Percentiles rank a stretch among this genome's conserved stretches.
These are phyloP conservation scores for Wickerhamomyces sydowiorum DNA, from an alignment of 805 yeast species.

Conservation along the genomic window DNA sequence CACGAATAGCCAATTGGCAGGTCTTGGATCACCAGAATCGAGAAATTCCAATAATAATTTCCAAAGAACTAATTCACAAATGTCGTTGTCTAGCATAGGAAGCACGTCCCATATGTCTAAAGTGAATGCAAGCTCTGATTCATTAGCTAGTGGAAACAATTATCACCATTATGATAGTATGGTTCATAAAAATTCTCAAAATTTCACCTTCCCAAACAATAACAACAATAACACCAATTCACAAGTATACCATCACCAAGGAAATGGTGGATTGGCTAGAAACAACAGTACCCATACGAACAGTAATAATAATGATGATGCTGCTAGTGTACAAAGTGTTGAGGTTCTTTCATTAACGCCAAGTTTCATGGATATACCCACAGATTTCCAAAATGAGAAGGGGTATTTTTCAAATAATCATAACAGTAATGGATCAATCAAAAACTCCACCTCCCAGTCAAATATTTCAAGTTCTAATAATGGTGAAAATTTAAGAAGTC, in stretches of 20 bases:
- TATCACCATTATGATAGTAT: conserved; percentile 15
- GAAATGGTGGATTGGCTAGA: background rate
- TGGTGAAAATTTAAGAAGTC: background rate
- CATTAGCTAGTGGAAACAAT: conserved; percentile 4
- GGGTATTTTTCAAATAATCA: background rate
- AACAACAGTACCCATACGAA: background rate
- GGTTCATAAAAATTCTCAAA: conserved; percentile 9
- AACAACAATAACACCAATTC: conserved; percentile 1
- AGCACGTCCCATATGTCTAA: conserved; percentile 2
- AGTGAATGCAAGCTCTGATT: conserved; percentile 6
- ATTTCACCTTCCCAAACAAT: background rate
- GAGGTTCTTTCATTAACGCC: conserved; percentile 36
- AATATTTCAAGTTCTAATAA: background rate
- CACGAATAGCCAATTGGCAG: background rate
- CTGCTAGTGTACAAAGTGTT: conserved; percentile 24
- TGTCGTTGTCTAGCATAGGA: conserved; percentile 2
- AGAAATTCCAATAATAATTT: background rate
- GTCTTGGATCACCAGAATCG: background rate
- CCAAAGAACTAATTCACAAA: conserved; percentile 1
- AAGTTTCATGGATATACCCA: conserved; percentile 33
- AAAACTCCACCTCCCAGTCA: conserved; percentile 1
- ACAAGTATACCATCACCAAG: background rate
- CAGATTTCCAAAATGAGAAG: conserved; percentile 5
- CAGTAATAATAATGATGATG: conserved; percentile 1
- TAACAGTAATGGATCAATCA: background rate